Evolutionary conservation across 148 eudicot genomes (phyloP).

Genomic region (Cornus controversa): DNA sequence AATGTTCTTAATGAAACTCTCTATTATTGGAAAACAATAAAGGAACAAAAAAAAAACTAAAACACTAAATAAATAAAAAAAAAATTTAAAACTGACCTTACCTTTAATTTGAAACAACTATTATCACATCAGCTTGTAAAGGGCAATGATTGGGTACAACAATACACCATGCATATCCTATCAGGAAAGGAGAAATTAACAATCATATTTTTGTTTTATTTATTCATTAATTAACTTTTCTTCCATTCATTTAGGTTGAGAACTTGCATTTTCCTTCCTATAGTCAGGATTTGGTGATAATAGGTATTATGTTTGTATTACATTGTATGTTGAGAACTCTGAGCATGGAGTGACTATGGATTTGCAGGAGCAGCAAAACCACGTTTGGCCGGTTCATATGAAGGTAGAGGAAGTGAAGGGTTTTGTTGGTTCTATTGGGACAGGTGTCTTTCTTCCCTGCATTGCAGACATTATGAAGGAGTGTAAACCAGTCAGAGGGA

Average conservation of each 20-base stretch:
- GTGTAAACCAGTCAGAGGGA: not conserved
- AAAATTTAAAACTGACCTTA: too few relatives aligned
- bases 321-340: conserved; percentile 9
- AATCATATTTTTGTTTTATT: not conserved
- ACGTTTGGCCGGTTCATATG: too few relatives aligned
- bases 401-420: not conserved
- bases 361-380: not conserved
- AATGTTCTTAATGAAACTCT: not conserved
- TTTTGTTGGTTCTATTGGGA: conserved; percentile 9
- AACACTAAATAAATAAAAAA: too few relatives aligned
- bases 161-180: not conserved
- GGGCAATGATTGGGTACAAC: not conserved
- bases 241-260: too few relatives aligned
- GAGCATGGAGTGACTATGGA: not conserved
- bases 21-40: not conserved
- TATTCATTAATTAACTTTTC: not conserved
- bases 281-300: not conserved
- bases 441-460: conserved; percentile 21
- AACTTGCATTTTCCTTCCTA: too few relatives aligned
- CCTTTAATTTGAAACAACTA: too few relatives aligned
- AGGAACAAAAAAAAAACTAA: too few relatives aligned
- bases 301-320: not conserved
- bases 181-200: not conserved
- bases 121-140: not conserved
- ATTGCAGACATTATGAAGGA: not conserved